Base-by-base conservation (phyloP, 2,329 filamentous ascomycete species). In the Ophiostoma ulmi region DNA sequence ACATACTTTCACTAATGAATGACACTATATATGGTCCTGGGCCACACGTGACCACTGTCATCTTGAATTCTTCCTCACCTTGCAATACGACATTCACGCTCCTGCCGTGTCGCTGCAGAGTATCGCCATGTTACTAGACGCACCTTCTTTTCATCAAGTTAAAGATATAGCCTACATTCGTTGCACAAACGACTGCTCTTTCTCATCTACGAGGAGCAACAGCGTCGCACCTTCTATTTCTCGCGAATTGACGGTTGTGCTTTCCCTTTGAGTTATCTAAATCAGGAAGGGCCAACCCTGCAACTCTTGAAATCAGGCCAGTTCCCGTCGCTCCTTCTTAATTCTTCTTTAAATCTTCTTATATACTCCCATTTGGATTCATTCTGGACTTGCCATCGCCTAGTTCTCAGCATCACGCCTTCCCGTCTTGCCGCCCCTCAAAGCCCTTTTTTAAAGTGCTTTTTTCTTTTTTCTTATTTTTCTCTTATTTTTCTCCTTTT, bases 401-500 rank as follows among this genome's bases (percentile, higher is more conserved):
- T 58, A 26, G 14, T n/a, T 48, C 22, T 5, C 52, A 58, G 52
- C 52, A 58, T 58, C 52, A 22, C 52, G 8, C 52, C 22, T 58
- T 58, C 52, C 22, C 52, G 22, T 58, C 58, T 63, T 35, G 26
- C 26, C 26, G 26, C 58, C 58, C 58, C 58, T 22, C 58, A 63
- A 63, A 63, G 58, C 58, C 20, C 52, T 58, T 58, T 58, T 22
- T 35, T 63, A 17, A 61, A 63, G 58, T 63, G 58, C 26, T 7
- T 63, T 63, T 55, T 26, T 17, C 11, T 48, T n/a, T 0, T 48
- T 26, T 17, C 11, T 48, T n/a, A 0, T 48, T 20, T 63, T 63
- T 55, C 11, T 17, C 11, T 48, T n/a, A 0, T 48, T 48, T 48
- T 48, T 6, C 44, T 48, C n/a, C 5, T 48, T 20, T 44, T 48